Percentiles rank a stretch among this genome's conserved stretches.
Conservation (phyloP, 768 basidiomycete species). For the Pilatotrama ljubarskyi region DNA sequence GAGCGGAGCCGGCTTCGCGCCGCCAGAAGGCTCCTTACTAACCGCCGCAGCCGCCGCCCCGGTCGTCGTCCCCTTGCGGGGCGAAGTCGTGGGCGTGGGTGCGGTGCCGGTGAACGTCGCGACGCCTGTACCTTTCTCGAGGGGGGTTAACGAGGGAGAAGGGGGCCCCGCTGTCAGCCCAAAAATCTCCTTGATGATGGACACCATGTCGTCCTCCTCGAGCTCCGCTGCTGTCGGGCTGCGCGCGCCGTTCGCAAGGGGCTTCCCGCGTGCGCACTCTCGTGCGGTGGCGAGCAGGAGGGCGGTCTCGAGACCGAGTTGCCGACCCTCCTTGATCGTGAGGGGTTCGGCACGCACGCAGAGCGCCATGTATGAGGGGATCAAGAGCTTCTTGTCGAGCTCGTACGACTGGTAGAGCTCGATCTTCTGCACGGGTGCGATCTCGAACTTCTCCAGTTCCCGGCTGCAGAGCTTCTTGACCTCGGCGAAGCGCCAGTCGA, state of each 20-base stretch:
- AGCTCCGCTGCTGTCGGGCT: slow-evolving; percentile 31
- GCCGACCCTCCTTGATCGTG: slow-evolving; percentile 51
- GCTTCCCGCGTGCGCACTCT: slow-evolving; percentile 45
- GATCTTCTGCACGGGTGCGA: slow-evolving; percentile 55
- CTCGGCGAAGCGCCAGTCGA: slow-evolving; percentile 55
- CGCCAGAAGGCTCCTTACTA: neutral
- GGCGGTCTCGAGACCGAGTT: slow-evolving; percentile 58
- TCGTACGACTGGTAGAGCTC: slow-evolving; percentile 53
- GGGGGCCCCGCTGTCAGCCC: slow-evolving; percentile 25
- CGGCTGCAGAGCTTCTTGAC: slow-evolving; percentile 53
- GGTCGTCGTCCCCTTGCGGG: slow-evolving; percentile 10
- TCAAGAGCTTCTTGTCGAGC: slow-evolving; percentile 49
- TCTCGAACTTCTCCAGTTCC: slow-evolving; percentile 46
- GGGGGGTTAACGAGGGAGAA: slow-evolving; percentile 25
- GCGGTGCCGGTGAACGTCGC: slow-evolving; percentile 15
- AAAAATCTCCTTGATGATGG: slow-evolving; percentile 37
- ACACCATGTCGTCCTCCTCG: slow-evolving; percentile 28
- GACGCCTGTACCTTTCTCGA: slow-evolving; percentile 17
- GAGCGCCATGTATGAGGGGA: slow-evolving; percentile 52
- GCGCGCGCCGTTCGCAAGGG: slow-evolving; percentile 27
- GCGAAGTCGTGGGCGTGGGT: slow-evolving; percentile 14
- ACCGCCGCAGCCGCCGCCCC: neutral
- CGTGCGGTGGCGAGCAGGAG: slow-evolving; percentile 54
- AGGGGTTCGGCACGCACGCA: slow-evolving; percentile 54
- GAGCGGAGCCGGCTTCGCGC: slow-evolving; percentile 2